These are phyloP conservation scores for Paraurostyla sp. DNA, from an alignment of 73 alveolate species.

Conservation along the genomic window DNA sequence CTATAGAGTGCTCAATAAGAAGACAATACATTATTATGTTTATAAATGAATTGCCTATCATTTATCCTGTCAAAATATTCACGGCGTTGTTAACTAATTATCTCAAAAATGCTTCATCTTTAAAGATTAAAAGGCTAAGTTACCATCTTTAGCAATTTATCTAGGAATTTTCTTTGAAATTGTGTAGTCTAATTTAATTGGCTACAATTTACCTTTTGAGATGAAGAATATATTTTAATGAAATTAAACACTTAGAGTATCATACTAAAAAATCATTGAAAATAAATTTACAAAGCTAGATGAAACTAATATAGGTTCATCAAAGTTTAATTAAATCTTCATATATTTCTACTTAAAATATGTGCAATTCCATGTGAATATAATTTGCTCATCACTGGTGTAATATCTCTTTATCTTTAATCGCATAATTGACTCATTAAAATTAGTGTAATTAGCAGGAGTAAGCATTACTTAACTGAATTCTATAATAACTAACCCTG, in stretches of 20 bases:
- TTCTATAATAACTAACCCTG: not conserved
- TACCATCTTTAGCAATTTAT: not conserved
- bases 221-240: not conserved
- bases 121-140: not conserved
- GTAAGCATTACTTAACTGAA: not conserved
- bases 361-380: not conserved
- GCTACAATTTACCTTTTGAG: not conserved
- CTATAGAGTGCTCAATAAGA: not conserved
- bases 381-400: not conserved
- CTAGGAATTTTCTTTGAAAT: not conserved
- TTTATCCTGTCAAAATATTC: not conserved
- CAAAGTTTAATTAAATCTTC: not conserved
- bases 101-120: not conserved
- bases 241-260: not conserved
- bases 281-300: not conserved
- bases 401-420: not conserved
- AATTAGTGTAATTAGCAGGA: not conserved
- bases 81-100: not conserved
- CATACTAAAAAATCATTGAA: not conserved
- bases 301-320: not conserved
- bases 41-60: not conserved
- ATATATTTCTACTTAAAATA: not conserved
- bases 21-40: not conserved
- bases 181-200: not conserved
- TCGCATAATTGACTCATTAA: not conserved